Evolutionary conservation across 1,284 basidiomycete species (phyloP).

Genomic region (Trichosporon asahii): DNA sequence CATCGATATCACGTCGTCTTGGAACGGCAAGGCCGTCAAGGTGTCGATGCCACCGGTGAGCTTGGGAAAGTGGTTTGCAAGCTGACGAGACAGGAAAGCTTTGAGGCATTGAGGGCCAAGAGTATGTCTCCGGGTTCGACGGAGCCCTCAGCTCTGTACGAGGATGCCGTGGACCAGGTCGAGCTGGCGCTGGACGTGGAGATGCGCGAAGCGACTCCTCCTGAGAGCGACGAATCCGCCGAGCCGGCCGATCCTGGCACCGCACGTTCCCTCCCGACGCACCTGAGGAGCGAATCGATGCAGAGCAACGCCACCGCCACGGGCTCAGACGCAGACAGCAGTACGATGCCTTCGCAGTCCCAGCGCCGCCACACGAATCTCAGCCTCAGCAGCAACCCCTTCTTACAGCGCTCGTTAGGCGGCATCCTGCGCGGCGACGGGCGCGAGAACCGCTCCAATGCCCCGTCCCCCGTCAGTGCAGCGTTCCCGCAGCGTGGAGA

Average conservation of each 20-base stretch:
- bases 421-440: conserved; percentile 10
- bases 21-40: conserved; percentile 15
- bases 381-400: conserved; percentile 11
- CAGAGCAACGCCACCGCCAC: background rate
- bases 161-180: background rate
- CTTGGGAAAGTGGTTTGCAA: too few species aligned
- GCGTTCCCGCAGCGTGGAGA: background rate
- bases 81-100: background rate
- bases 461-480: background rate
- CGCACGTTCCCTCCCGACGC: background rate
- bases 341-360: background rate
- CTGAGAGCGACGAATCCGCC: background rate
- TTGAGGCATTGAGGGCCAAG: background rate
- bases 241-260: background rate
- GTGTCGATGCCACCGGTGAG: conserved; percentile 15
- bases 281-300: background rate
- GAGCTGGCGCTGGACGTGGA: background rate
- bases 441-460: background rate
- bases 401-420: conserved; percentile 22
- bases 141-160: background rate
- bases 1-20: conserved; percentile 2
- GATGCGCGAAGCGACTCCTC: background rate
- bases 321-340: background rate
- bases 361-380: background rate
- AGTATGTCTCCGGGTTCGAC: background rate